Percentiles rank a stretch among this genome's conserved stretches.
Conservation (phyloP, 176 grass and related monocot species). For the Juncus effusus region DNA sequence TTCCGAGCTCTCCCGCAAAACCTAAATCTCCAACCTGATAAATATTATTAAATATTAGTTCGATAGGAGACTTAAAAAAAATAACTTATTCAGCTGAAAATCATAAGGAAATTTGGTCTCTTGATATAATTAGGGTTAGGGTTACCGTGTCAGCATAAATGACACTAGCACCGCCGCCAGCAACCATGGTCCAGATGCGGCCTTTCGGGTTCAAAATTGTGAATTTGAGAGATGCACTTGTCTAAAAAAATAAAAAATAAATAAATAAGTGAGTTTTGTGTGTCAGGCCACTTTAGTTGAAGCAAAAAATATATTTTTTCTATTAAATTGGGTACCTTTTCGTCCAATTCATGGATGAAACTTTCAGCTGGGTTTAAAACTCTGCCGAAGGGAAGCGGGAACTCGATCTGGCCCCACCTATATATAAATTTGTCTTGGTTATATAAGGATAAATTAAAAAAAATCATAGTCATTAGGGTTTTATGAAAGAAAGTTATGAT, state of each 20-base stretch:
- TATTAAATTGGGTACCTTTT: constrained; percentile 60
- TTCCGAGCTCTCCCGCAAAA: constrained; percentile 79
- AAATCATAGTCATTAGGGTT: too few species aligned
- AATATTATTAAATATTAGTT: background rate
- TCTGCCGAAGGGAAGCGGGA: constrained; percentile 93
- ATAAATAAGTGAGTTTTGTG: background rate
- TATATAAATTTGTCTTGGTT: constrained; percentile 2
- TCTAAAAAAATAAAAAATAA: constrained; percentile 48
- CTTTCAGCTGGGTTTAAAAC: constrained; percentile 84
- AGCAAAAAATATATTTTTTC: background rate
- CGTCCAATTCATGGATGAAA: constrained; percentile 87
- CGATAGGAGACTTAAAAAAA: too few species aligned
- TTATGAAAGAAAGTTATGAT: too few species aligned
- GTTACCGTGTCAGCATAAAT: constrained; percentile 95
- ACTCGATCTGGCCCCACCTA: constrained; percentile 84
- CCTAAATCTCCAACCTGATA: constrained; percentile 83
- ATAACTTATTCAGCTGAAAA: too few species aligned
- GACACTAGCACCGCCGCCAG: constrained; percentile 90
- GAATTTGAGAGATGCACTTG: constrained; percentile 93
- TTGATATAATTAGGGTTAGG: constrained; percentile 1
- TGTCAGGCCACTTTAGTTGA: background rate
- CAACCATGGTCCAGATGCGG: constrained; percentile 99
- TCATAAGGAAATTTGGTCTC: too few species aligned
- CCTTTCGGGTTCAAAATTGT: constrained; percentile 88
- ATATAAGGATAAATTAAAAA: too few species aligned